These are phyloP conservation scores for Parsonsia alboflavescens DNA, from an alignment of 257 asterid species.

Conservation along the genomic window DNA sequence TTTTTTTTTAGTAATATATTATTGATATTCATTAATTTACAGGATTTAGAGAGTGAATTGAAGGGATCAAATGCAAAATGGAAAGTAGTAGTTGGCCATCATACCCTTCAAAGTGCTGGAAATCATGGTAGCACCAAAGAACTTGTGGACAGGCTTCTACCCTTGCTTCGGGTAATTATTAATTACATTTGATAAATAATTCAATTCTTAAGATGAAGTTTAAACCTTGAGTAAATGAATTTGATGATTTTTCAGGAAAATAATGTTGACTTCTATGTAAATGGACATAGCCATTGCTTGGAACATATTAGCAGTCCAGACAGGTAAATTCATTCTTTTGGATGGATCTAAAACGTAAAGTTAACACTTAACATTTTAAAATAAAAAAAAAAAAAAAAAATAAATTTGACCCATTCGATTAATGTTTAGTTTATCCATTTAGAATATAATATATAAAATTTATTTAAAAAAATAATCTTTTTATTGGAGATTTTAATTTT, in stretches of 20 bases:
- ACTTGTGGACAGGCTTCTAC: constrained; percentile 49
- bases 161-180: constrained; percentile 67
- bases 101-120: constrained; percentile 69
- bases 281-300: constrained; percentile 85
- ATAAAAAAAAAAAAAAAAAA: too few relatives aligned
- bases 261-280: constrained; percentile 62
- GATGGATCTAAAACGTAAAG: too few relatives aligned
- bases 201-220: too few relatives aligned
- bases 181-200: too few relatives aligned
- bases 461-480: too few relatives aligned
- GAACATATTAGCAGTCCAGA: constrained; percentile 51
- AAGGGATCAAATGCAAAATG: constrained; percentile 46
- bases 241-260: constrained; percentile 35
- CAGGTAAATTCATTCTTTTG: constrained; percentile 30
- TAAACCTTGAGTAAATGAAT: neutral
- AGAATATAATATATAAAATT: too few relatives aligned
- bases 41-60: constrained; percentile 51
- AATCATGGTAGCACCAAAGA: constrained; percentile 67
- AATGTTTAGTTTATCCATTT: too few relatives aligned
- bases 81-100: constrained; percentile 83
- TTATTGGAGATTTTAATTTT: too few relatives aligned
- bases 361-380: too few relatives aligned
- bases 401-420: too few relatives aligned
- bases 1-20: too few relatives aligned
- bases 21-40: neutral